Conservation (phyloP, 768 basidiomycete genomes). For the Tylopilus sp. region DNA sequence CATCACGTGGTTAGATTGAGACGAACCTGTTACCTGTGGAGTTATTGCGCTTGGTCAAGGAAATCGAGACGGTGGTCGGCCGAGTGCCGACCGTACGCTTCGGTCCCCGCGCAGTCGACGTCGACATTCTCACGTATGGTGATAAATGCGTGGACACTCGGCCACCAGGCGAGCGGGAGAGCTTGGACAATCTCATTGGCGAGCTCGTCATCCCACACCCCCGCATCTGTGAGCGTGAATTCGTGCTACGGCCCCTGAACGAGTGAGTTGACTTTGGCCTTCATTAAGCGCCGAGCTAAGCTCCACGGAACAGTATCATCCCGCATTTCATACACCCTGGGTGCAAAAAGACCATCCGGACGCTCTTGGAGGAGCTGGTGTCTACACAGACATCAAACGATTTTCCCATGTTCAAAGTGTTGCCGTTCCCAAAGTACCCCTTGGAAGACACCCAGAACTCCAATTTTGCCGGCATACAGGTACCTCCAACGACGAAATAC, state of each 20-base stretch:
- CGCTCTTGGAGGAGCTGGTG: slow-evolving; percentile 43
- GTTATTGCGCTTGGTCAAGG: slow-evolving; percentile 65
- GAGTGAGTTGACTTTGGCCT: slow-evolving; percentile 53
- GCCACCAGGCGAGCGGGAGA: slow-evolving; percentile 38
- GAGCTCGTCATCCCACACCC: slow-evolving; percentile 87
- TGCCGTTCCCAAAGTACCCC: slow-evolving; percentile 66
- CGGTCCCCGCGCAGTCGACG: slow-evolving; percentile 87
- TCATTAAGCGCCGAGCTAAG: neutral
- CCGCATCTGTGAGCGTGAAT: slow-evolving; percentile 79
- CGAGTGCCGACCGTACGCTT: slow-evolving; percentile 74
- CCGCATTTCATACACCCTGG: slow-evolving; percentile 70
- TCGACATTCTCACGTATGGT: slow-evolving; percentile 84
- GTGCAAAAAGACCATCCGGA: slow-evolving; percentile 42
- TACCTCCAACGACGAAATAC: slow-evolving; percentile 21
- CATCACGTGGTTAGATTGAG: slow-evolving; percentile 47
- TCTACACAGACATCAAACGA: slow-evolving; percentile 27
- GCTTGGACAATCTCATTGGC: slow-evolving; percentile 55
- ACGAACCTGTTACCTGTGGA: slow-evolving; percentile 60
- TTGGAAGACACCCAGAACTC: slow-evolving; percentile 12
- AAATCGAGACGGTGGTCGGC: slow-evolving; percentile 71
- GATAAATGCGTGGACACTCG: slow-evolving; percentile 56
- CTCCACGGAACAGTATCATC: slow-evolving; percentile 58
- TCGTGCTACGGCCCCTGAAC: slow-evolving; percentile 81
- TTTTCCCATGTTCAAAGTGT: slow-evolving; percentile 64
- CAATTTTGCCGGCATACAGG: slow-evolving; percentile 6